phyloP scores from a whole-genome alignment of 371 early-diverging fungal species.

The Modicella reniformis region DNA sequence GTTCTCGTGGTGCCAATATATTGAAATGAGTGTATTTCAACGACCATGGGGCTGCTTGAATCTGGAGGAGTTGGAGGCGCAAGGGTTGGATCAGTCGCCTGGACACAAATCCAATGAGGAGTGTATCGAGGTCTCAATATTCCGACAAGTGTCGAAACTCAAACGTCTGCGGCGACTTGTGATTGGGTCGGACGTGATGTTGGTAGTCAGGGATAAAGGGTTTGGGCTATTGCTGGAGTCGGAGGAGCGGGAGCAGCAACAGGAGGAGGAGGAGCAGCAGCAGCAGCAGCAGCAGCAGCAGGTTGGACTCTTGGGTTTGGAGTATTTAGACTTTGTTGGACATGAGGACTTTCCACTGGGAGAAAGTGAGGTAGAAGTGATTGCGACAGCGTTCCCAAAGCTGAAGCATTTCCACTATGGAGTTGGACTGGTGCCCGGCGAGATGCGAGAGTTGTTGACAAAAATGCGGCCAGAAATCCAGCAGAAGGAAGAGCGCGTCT shows the following conservation, averaged over 20 bases:
- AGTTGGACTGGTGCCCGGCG: constrained; percentile 9
- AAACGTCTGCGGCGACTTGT: constrained; percentile 2
- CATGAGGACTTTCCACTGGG: constrained; percentile 9
- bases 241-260: not conserved
- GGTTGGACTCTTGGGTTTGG: not conserved
- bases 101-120: not conserved
- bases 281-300: too few relatives aligned
- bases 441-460: constrained; percentile 16
- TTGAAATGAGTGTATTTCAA: constrained; percentile 15
- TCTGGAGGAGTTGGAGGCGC: constrained; percentile 16
- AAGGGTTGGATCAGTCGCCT: constrained; percentile 13
- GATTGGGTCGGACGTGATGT: constrained; percentile 20
- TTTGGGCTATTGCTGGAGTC: constrained; percentile 1
- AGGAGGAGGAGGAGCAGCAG: too few relatives aligned
- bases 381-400: constrained; percentile 5
- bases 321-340: constrained; percentile 7
- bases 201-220: not conserved
- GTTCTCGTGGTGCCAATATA: constrained; percentile 24
- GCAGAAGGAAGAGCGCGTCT: constrained; percentile 15
- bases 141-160: constrained; percentile 6
- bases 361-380: constrained; percentile 1
- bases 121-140: constrained; percentile 1
- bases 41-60: constrained; percentile 6
- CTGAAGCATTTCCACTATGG: constrained; percentile 16
- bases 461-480: constrained; percentile 13